Percentiles rank a stretch among this genome's conserved stretches.
These are phyloP conservation scores for Coniferiporia weirii DNA, from an alignment of 1,284 basidiomycete genomes.

Conservation along the genomic window DNA sequence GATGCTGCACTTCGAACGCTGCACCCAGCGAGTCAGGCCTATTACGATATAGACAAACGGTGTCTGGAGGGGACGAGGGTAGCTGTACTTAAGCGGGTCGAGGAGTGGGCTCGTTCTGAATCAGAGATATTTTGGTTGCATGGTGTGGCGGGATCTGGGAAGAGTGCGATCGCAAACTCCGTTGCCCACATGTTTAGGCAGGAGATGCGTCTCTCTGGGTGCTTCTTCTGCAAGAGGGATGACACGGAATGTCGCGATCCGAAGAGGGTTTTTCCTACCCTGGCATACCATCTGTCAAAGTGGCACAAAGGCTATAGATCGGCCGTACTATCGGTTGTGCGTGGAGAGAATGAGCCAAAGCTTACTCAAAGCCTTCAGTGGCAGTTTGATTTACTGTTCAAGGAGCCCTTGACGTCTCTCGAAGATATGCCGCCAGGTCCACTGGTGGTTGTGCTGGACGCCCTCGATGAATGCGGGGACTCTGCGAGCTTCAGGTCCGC, in stretches of 20 bases:
- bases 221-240: slow-evolving; percentile 10
- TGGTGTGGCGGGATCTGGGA: slow-evolving; percentile 19
- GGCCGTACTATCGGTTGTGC: neutral
- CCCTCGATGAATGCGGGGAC: slow-evolving; percentile 2
- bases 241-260: neutral
- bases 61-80: slow-evolving; percentile 5
- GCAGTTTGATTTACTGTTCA: neutral
- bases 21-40: neutral
- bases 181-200: slow-evolving; percentile 27
- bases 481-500: neutral
- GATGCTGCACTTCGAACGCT: neutral
- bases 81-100: neutral
- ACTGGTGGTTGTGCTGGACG: slow-evolving; percentile 6
- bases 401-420: neutral
- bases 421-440: neutral
- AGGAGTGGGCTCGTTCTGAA: neutral
- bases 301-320: neutral
- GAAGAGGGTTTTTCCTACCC: slow-evolving; percentile 1
- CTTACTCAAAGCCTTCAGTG: neutral
- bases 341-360: neutral
- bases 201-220: slow-evolving; percentile 26
- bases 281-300: neutral
- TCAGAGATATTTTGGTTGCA: slow-evolving; percentile 29
- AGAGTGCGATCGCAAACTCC: slow-evolving; percentile 30
- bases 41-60: neutral